Evolutionary conservation across 2,329 filamentous ascomycete species (phyloP).

Genomic region (Ophiostoma himal-ulmi): DNA sequence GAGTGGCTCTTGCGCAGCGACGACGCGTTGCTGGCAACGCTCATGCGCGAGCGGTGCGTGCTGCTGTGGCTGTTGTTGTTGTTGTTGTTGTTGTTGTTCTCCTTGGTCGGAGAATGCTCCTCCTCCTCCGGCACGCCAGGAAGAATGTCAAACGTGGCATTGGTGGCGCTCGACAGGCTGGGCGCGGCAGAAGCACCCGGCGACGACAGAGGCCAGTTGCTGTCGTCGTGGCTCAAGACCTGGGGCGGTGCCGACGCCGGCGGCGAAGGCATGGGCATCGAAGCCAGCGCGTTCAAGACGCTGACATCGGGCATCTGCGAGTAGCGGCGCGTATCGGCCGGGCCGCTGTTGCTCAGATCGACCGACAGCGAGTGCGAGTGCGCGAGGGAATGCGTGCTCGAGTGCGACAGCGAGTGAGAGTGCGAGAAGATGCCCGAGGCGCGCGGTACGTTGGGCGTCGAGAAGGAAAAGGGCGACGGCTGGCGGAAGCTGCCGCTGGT

Average conservation of each 20-base stretch:
- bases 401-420: neutral
- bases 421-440: neutral
- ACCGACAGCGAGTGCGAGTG: constrained; percentile 30
- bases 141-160: constrained; percentile 40
- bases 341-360: constrained; percentile 25
- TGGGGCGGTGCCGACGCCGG: neutral
- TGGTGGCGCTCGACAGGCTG: constrained; percentile 2
- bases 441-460: constrained; percentile 4
- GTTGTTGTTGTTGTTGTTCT: constrained; percentile 31
- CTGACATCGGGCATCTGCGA: constrained; percentile 37
- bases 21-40: constrained; percentile 43
- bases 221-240: constrained; percentile 34
- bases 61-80: constrained; percentile 31
- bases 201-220: constrained; percentile 41
- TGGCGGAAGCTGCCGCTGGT: constrained; percentile 43
- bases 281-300: neutral
- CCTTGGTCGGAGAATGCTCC: constrained; percentile 36
- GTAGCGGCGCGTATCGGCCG: constrained; percentile 29
- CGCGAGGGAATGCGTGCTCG: neutral
- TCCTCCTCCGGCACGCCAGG: constrained; percentile 60
- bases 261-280: neutral
- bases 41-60: constrained; percentile 37
- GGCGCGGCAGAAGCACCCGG: constrained; percentile 12
- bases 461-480: constrained; percentile 9
- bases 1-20: constrained; percentile 52